Conservation (phyloP, 208 protist genomes). For the Acanthamoeba sp. region DNA sequence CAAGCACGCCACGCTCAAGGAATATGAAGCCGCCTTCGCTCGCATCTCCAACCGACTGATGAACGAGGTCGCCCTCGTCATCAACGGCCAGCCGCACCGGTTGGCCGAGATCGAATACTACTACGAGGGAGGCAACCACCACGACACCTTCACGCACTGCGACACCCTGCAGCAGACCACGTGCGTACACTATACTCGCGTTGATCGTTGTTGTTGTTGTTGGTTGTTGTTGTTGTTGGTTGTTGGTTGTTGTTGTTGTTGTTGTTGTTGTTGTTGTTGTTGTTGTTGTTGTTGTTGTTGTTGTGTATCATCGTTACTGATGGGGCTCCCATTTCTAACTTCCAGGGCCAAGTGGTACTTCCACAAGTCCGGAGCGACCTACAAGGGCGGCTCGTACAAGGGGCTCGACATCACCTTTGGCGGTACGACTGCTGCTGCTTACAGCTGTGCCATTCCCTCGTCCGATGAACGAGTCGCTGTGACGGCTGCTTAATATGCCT, state of each 20-base stretch:
- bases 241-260: too few species aligned
- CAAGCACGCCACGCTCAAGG: slow-evolving; percentile 67
- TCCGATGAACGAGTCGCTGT: neutral
- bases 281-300: too few species aligned
- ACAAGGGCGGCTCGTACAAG: slow-evolving; percentile 73
- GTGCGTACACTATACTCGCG: slow-evolving; percentile 36
- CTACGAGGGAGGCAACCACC: slow-evolving; percentile 61
- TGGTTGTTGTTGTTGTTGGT: too few species aligned
- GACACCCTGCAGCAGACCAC: slow-evolving; percentile 62
- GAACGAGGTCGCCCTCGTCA: slow-evolving; percentile 58
- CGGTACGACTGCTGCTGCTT: neutral
- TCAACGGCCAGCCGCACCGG: slow-evolving; percentile 63
- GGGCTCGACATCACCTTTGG: slow-evolving; percentile 69
- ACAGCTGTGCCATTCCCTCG: neutral
- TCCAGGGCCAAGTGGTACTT: slow-evolving; percentile 72
- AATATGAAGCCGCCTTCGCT: slow-evolving; percentile 66
- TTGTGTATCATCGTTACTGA: neutral
- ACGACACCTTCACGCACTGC: slow-evolving; percentile 75
- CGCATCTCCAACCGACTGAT: slow-evolving; percentile 49
- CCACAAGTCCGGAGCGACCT: slow-evolving; percentile 41
- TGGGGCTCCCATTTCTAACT: too few species aligned
- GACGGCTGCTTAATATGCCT: too few species aligned
- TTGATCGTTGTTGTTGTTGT: too few species aligned
- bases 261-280: too few species aligned
- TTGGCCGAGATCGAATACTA: slow-evolving; percentile 72